Base-by-base conservation (phyloP, 2,329 filamentous ascomycete genomes). In the Lachnellula arida region DNA sequence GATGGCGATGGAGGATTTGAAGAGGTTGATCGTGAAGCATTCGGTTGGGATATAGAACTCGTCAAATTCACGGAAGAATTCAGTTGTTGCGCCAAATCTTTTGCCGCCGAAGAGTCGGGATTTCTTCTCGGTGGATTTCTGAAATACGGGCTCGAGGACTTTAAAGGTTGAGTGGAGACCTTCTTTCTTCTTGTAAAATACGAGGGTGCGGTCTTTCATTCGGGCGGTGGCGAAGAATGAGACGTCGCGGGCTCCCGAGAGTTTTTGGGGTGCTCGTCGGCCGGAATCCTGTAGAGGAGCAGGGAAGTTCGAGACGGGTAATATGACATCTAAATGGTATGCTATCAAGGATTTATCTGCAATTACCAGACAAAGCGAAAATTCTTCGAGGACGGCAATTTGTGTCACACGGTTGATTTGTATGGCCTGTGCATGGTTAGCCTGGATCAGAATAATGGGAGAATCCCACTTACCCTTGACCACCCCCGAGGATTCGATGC, bases 1-100 rank as follows among this genome's bases (percentile, higher is more conserved):
- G 48, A 99, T 91, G 9, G 94, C 91, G 52, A 99, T 88, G 59
- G 91, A 95, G 0, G 88, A 91, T 71, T 97, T 91, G 81, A 97
- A 99, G 51, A 99, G 82, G 72, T 97, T 97, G 70, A 99, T 88
- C 48, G 89, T 91, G 72, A 88, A 96, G 72, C 91, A 97, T 70
- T 99, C 95, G 2, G 89, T 87, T 0, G 94, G 94, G 64, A 99
- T 92, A 74, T 97, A 99, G 74, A 99, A 99, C 65, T 97, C 94
- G 75, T 99, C 94, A 71, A 92, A 99, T 69, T 99, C 94, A 60
- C 94, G 88, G 84, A 97, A 99, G 66, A 93, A 93, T 66, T 99
- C 94, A 0, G 93, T 97, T 57, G 82, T 85, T 19, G 91, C 91
- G 32, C 81, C 79, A 61, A 85, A 84, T 37, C 65, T 66, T 57